These are phyloP conservation scores for Tolypocladium tropicale DNA, from an alignment of 2,329 filamentous ascomycete species.

Conservation along the genomic window DNA sequence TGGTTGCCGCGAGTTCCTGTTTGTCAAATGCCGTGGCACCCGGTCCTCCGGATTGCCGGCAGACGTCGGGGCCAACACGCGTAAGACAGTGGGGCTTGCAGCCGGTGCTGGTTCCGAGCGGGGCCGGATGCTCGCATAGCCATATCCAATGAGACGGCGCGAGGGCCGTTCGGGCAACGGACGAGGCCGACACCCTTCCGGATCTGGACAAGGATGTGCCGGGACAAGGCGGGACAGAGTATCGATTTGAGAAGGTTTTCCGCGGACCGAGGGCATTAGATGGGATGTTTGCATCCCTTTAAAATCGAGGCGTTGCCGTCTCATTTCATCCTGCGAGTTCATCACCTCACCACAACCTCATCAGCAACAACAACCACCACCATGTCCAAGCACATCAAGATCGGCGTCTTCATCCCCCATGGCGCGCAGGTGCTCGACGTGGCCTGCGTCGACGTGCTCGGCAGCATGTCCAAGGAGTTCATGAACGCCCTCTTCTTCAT, in stretches of 20 bases:
- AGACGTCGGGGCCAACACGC: not conserved
- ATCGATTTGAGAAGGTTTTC: too few species aligned
- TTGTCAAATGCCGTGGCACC: not conserved
- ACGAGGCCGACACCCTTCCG: not conserved
- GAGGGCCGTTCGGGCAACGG: not conserved
- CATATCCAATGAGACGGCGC: not conserved
- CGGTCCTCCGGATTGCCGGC: not conserved
- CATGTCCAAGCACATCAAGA: conserved; percentile 19
- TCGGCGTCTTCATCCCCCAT: conserved; percentile 41
- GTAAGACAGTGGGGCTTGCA: not conserved
- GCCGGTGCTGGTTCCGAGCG: not conserved
- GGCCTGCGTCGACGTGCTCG: conserved; percentile 40
- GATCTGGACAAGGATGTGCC: too few species aligned
- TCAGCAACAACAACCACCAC: not conserved
- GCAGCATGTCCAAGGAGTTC: conserved; percentile 34
- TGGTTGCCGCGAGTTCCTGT: not conserved
- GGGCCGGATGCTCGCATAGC: not conserved
- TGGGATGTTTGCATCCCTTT: too few species aligned
- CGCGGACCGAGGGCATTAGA: too few species aligned
- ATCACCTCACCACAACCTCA: not conserved
- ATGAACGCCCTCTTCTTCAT: conserved; percentile 19
- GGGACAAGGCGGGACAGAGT: not conserved
- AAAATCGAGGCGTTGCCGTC: not conserved
- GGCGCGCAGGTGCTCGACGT: conserved; percentile 38
- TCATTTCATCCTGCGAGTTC: not conserved